Base-by-base conservation (phyloP, 768 basidiomycete species). In the Clitopilus hobsonii region DNA sequence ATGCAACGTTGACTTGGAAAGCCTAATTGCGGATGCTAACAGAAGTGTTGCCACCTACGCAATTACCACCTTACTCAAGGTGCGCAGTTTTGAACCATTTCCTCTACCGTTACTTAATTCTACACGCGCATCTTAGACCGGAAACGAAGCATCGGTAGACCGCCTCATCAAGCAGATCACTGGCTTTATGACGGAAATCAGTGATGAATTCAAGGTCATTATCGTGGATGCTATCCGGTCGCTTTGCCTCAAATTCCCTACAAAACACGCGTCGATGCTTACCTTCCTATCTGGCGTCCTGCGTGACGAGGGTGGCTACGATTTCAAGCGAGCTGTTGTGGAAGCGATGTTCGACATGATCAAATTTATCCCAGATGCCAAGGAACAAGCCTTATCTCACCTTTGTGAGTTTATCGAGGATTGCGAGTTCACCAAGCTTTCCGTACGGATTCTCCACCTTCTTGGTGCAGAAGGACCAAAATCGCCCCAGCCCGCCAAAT, bases 271-370 rank as follows among this genome's bases (percentile, higher is more conserved):
- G 1, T 89, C 94, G 36, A 98, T 99, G 96, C 88, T 99, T 55
- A 84, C 88, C 4, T 99, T 99, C 85, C 81, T 99, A 27, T 94
- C 94, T 45, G 94, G 96, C 53, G 92, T 98, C 24, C 82, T 99
- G 48, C 87, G 97, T 47, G 97, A 99, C 64, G 97, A 99, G 72
- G 97, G 97, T 54, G 97, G 97, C 5, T 98, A 98, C 71, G 97
- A 99, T 67, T 99, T 98, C 80, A 99, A 99, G 74, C 93, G 95
- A 47, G 93, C 97, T 6, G 93, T 98, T 49, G 97, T 99, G 28
- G 97, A 98, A 72, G 96, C 97, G 18, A 98, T 99, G 67, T 98
- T 99, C 68, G 97, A 99, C 71, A 99, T 99, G 97, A 92, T 99
- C 80, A 98, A 96, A 67, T 98, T 84, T 73, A 98, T 99, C 64